A percentile compares a stretch with the other conserved stretches of the same genome.
phyloP scores from a whole-genome alignment of 2,329 filamentous ascomycete species.

The Fusarium mexicanum region DNA sequence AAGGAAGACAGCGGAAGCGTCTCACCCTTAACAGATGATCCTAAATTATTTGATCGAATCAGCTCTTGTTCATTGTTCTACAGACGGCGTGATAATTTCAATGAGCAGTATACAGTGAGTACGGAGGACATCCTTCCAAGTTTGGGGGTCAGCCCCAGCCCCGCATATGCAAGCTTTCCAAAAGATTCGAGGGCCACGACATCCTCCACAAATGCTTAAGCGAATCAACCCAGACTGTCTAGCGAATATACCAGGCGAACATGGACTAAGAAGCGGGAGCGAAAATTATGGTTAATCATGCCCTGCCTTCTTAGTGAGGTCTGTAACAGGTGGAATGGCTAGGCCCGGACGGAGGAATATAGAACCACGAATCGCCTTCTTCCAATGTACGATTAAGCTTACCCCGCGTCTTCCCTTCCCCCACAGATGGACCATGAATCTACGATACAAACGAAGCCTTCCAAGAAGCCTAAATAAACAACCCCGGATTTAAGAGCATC shows the following conservation, averaged over 20 bases:
- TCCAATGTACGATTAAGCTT: neutral
- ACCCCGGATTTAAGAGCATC: neutral
- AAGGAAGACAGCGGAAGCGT: neutral
- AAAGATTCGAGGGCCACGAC: accelerated
- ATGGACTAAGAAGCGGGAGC: accelerated
- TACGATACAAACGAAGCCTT: neutral
- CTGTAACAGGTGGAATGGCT: neutral
- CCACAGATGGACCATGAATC: neutral
- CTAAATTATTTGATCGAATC: accelerated
- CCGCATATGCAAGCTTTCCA: neutral
- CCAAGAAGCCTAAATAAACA: neutral
- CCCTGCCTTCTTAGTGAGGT: neutral
- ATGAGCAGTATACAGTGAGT: neutral
- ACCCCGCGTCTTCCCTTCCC: neutral
- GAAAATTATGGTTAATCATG: neutral
- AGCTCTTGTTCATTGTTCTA: neutral
- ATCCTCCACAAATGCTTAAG: neutral
- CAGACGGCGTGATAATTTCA: accelerated
- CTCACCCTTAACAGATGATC: neutral
- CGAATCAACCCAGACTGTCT: no score
- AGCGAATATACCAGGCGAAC: no score
- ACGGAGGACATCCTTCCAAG: neutral
- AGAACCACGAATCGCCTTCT: neutral
- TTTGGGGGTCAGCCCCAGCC: neutral
- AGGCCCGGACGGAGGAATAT: neutral